Percentiles rank a stretch among this genome's conserved stretches.
Evolutionary conservation across 2,329 filamentous ascomycete genomes (phyloP).

Genomic region (Sordariomycetes sp.): DNA sequence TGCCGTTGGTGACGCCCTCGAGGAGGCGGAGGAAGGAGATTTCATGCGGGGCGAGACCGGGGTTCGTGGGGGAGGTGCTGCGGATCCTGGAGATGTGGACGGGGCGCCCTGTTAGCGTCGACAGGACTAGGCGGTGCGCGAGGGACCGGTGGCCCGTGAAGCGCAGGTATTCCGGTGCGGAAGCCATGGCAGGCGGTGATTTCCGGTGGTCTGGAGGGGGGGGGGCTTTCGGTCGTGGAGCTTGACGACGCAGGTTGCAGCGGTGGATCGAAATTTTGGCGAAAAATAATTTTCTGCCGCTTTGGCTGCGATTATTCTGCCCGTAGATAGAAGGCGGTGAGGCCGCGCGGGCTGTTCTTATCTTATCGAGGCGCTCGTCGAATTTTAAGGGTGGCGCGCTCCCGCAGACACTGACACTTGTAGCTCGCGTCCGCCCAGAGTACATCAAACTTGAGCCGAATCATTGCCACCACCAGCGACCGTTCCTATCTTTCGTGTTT

Average conservation of each 20-base stretch:
- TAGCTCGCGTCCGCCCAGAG: too few relatives aligned
- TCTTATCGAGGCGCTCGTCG: not conserved
- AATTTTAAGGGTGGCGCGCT: not conserved
- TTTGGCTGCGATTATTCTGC: not conserved
- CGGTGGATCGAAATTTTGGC: not conserved
- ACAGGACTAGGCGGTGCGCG: conserved; percentile 70
- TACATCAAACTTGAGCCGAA: not conserved
- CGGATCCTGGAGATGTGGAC: conserved; percentile 92
- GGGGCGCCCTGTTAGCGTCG: conserved; percentile 80
- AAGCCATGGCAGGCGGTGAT: conserved; percentile 10
- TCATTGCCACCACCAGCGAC: not conserved
- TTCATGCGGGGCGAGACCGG: conserved; percentile 84
- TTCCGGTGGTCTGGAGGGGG: not conserved
- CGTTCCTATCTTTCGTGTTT: not conserved
- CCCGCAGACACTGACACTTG: too few relatives aligned
- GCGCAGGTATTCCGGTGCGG: conserved; percentile 44
- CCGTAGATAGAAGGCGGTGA: not conserved
- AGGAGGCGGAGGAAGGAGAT: conserved; percentile 91
- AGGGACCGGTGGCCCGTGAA: conserved; percentile 81
- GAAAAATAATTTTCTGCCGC: conserved; percentile 5
- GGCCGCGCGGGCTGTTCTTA: not conserved
- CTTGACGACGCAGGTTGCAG: not conserved
- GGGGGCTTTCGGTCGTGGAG: not conserved
- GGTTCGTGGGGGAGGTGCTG: conserved; percentile 69
- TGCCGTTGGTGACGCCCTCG: conserved; percentile 90